phyloP scores from a whole-genome alignment of 805 yeast genomes.

The Saturnispora serradocipensis region DNA sequence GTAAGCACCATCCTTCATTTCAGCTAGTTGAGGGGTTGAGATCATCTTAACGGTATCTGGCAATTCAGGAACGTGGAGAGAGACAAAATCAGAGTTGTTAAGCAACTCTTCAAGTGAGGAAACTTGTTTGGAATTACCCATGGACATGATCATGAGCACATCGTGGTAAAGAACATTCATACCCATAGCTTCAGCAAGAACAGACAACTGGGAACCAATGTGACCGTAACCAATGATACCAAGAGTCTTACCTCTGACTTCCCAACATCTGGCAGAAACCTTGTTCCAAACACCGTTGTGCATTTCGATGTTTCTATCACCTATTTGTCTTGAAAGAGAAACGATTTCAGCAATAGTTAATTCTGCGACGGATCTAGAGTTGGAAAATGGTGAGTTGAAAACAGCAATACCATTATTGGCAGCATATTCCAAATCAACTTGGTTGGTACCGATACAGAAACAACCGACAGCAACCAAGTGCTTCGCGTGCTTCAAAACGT shows the following conservation, averaged over 20 bases:
- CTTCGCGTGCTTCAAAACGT: slow-evolving; percentile 74
- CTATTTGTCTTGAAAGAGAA: slow-evolving; percentile 88
- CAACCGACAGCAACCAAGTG: slow-evolving; percentile 90
- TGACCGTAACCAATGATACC: slow-evolving; percentile 98
- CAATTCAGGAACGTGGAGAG: slow-evolving; percentile 92
- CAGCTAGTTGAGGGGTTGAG: slow-evolving; percentile 82
- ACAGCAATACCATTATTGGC: slow-evolving; percentile 92
- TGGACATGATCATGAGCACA: slow-evolving; percentile 83
- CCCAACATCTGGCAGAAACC: slow-evolving; percentile 94
- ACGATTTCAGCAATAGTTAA: slow-evolving; percentile 92
- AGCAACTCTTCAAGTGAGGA: slow-evolving; percentile 75
- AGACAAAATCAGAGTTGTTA: slow-evolving; percentile 73
- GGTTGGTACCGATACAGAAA: slow-evolving; percentile 99
- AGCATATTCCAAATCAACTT: slow-evolving; percentile 87
- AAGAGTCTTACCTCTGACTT: slow-evolving; percentile 94
- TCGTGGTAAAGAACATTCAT: slow-evolving; percentile 94
- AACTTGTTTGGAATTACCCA: slow-evolving; percentile 95
- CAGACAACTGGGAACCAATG: slow-evolving; percentile 95
- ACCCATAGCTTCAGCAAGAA: slow-evolving; percentile 95
- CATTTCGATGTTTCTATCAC: slow-evolving; percentile 92
- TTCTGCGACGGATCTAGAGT: slow-evolving; percentile 97
- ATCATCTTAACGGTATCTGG: slow-evolving; percentile 87
- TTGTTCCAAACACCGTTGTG: slow-evolving; percentile 98
- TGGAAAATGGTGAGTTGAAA: slow-evolving; percentile 87
- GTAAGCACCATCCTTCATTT: slow-evolving; percentile 94